These are phyloP conservation scores for Rhizomucor pusillus DNA, from an alignment of 371 early-diverging fungal genomes.

Conservation along the genomic window DNA sequence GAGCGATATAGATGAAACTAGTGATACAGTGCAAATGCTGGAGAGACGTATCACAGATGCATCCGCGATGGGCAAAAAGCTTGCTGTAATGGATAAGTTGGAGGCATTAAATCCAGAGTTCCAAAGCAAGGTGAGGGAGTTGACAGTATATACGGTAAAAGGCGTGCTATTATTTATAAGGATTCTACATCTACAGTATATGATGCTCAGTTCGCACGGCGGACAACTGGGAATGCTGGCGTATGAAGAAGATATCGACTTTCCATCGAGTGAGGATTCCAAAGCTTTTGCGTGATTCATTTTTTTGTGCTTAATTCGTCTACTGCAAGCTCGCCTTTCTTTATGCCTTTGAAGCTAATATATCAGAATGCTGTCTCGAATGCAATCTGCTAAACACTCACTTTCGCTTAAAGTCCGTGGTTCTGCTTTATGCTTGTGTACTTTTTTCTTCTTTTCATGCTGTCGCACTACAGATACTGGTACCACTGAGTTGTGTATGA, in stretches of 20 bases:
- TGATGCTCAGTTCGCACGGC: constrained; percentile 31
- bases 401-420: constrained; percentile 29
- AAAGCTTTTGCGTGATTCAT: constrained; percentile 15
- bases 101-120: constrained; percentile 55
- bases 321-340: constrained; percentile 26
- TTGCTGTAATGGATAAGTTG: constrained; percentile 41
- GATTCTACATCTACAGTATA: constrained; percentile 24
- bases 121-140: constrained; percentile 40
- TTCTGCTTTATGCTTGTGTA: constrained; percentile 11
- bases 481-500: constrained; percentile 52
- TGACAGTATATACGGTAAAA: not conserved
- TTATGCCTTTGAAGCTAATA: constrained; percentile 17
- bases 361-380: not conserved
- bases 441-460: constrained; percentile 41
- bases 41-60: constrained; percentile 50
- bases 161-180: not conserved
- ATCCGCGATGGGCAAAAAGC: constrained; percentile 31
- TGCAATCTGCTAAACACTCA: constrained; percentile 9
- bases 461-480: constrained; percentile 56
- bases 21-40: constrained; percentile 26
- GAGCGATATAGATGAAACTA: constrained; percentile 43
- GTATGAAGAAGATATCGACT: constrained; percentile 41
- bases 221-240: constrained; percentile 20
- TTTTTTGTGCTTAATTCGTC: constrained; percentile 27
- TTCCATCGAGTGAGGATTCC: constrained; percentile 34